Evolutionary conservation across 2,329 filamentous ascomycete genomes (phyloP), one percentile per base, ranked within the genome.

Genomic region (Apiospora rasikravindrae): DNA sequence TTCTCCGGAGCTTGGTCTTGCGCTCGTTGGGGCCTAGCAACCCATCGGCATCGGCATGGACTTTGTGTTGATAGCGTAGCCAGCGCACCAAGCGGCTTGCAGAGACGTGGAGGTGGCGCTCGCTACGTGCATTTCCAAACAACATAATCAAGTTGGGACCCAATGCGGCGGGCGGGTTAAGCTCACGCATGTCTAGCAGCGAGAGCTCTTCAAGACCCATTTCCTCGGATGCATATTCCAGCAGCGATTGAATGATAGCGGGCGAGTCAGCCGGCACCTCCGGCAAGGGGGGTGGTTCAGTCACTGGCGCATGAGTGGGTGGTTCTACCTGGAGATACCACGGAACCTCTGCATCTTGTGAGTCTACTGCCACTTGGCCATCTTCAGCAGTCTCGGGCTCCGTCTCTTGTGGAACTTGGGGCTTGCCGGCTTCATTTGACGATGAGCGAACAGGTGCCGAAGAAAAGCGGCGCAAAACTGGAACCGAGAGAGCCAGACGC

Each of bases 131-230:
- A 11, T 95, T 98, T 53, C 93, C 95, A 75, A 99, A 90, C 42
- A 99, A 84, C 96, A 98, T 98, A 70, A 99, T 88, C 40, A 98
- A 87, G 77, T 96, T 95, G 1, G 94, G 90, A 1, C 96, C 96
- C 1, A 99, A 88, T 0, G 95, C 95, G 0, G 96, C 92, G 0
- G 95, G 93, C 0, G 95, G 95, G 77, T 98, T 93, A 69, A 98
- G 87, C 49, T 89, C 85, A 71, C 96, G 94, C 44, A 99, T 86
- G 79, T 99, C 96, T 67, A 98, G 86, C 7, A 99, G 83, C 0
- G 87, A 87, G 67, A 99, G 86, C 71, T 95, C 89, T 79, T 98
- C 94, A 53, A 99, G 86, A 47, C 96, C 96, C 76, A 98, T 90
- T 42, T 97, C 93, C 73, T 95, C 89, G 8, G 94, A 95, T 1